Percentiles rank a stretch among this genome's conserved stretches.
These are phyloP conservation scores for Mycena rebaudengoi DNA, from an alignment of 768 basidiomycete species.

Conservation along the genomic window DNA sequence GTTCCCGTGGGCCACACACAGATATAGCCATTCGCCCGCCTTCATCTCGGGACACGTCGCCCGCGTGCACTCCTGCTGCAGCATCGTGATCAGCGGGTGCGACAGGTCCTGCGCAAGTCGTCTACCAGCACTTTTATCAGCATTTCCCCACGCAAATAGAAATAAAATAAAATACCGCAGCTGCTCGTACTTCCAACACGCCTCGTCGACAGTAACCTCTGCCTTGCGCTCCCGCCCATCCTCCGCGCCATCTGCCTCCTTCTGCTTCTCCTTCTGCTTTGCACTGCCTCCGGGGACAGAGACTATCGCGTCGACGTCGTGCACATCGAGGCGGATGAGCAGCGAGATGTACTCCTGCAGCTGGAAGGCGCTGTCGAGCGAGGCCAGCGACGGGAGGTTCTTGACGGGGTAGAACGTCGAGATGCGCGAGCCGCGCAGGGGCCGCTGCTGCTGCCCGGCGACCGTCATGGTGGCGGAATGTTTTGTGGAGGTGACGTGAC, in stretches of 20 bases:
- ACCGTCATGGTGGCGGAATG: too few species aligned
- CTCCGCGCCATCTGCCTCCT: constrained; percentile 43
- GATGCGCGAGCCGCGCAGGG: constrained; percentile 79
- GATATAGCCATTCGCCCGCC: constrained; percentile 97
- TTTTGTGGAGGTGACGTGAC: too few species aligned
- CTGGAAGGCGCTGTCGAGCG: constrained; percentile 92
- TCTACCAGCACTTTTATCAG: constrained; percentile 46
- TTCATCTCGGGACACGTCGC: constrained; percentile 96
- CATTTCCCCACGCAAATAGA: neutral
- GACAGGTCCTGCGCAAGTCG: constrained; percentile 90
- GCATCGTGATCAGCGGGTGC: constrained; percentile 82
- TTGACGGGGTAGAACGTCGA: constrained; percentile 85
- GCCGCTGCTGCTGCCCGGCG: constrained; percentile 64
- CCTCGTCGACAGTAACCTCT: constrained; percentile 76
- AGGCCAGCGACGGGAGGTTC: constrained; percentile 69
- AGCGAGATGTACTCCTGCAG: constrained; percentile 94
- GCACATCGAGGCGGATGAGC: constrained; percentile 85
- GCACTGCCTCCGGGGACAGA: constrained; percentile 66
- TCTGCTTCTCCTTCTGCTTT: constrained; percentile 38
- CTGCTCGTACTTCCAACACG: constrained; percentile 84
- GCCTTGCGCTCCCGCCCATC: constrained; percentile 45
- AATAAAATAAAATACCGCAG: constrained; percentile 46
- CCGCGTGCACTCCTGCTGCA: constrained; percentile 89
- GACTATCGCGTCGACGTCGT: constrained; percentile 86
- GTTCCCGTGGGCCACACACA: constrained; percentile 94